These are phyloP conservation scores for Colletotrichum eremochloae DNA, from an alignment of 2,329 filamentous ascomycete genomes.

Conservation along the genomic window DNA sequence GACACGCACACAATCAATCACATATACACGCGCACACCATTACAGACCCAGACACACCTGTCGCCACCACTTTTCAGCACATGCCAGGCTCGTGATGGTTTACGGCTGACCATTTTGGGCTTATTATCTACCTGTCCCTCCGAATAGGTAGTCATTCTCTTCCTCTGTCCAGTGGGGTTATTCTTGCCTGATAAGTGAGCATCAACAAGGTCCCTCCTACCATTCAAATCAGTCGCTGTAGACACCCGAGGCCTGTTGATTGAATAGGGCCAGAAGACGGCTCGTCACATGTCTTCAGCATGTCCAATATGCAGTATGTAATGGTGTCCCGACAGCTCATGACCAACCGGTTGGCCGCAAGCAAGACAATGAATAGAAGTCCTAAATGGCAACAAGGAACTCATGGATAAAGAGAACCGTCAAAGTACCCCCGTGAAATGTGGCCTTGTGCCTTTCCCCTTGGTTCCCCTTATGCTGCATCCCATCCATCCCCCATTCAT, in stretches of 20 bases:
- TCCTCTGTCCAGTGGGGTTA: conserved; percentile 3
- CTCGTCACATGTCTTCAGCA: conserved; percentile 8
- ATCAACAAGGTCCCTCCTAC: conserved; percentile 22
- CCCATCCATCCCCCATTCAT: conserved; percentile 32
- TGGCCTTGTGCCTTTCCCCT: conserved; percentile 2
- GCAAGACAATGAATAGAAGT: neutral
- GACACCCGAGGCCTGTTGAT: conserved; percentile 1
- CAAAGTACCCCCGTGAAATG: conserved; percentile 17
- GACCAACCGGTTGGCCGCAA: neutral
- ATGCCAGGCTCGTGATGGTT: conserved; percentile 32
- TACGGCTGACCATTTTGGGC: conserved; percentile 26
- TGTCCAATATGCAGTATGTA: neutral
- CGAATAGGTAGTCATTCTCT: conserved; percentile 3
- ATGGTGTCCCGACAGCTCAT: neutral
- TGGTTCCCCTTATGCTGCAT: conserved; percentile 11
- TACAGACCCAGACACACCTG: conserved; percentile 16
- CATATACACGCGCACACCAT: neutral
- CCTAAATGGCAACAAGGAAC: neutral
- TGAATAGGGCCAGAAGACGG: neutral
- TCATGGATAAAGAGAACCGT: conserved; percentile 3
- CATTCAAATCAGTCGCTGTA: conserved; percentile 10
- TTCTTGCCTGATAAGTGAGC: conserved; percentile 22
- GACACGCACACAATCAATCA: conserved; percentile 1
- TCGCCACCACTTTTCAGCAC: conserved; percentile 2
- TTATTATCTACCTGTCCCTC: neutral